A percentile compares a stretch with the other conserved stretches of the same genome.
These are phyloP conservation scores for Exophiala sp. DNA, from an alignment of 2,329 filamentous ascomycete species.

Conservation along the genomic window DNA sequence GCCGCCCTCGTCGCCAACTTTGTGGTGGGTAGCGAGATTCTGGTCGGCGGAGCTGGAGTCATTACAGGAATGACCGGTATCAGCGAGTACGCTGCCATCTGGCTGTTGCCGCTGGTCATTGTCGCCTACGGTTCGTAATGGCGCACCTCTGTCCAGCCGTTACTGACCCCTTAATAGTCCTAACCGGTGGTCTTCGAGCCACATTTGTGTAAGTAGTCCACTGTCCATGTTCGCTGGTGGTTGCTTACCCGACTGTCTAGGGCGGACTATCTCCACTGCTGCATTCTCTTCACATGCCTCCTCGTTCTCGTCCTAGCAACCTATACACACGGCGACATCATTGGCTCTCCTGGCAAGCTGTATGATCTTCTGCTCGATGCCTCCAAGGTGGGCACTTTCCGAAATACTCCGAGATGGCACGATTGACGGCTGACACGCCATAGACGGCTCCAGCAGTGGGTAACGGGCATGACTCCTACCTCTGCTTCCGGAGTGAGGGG, in stretches of 20 bases:
- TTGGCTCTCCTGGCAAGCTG: conserved; percentile 69
- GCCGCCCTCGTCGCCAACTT: conserved; percentile 81
- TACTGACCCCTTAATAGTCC: conserved; percentile 35
- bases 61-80: conserved; percentile 62
- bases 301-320: conserved; percentile 74
- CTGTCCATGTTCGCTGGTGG: conserved; percentile 79
- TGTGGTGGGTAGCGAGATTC: conserved; percentile 59
- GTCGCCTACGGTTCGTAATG: conserved; percentile 57
- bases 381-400: conserved; percentile 37
- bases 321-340: conserved; percentile 65
- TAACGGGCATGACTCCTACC: conserved; percentile 72
- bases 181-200: conserved; percentile 48
- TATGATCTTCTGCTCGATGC: conserved; percentile 71
- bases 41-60: conserved; percentile 43
- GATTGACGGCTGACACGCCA: neutral
- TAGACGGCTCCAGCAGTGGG: conserved; percentile 65
- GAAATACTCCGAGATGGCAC: neutral
- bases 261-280: conserved; percentile 41
- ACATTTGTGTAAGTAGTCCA: conserved; percentile 67
- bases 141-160: neutral
- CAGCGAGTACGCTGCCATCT: conserved; percentile 74
- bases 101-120: conserved; percentile 72
- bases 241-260: conserved; percentile 42
- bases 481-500: conserved; percentile 76
- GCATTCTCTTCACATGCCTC: conserved; percentile 38